Percentiles rank a stretch among this genome's conserved stretches.
Conservation (phyloP, 108 stramenopile species). For the Skeletonema grethae region DNA sequence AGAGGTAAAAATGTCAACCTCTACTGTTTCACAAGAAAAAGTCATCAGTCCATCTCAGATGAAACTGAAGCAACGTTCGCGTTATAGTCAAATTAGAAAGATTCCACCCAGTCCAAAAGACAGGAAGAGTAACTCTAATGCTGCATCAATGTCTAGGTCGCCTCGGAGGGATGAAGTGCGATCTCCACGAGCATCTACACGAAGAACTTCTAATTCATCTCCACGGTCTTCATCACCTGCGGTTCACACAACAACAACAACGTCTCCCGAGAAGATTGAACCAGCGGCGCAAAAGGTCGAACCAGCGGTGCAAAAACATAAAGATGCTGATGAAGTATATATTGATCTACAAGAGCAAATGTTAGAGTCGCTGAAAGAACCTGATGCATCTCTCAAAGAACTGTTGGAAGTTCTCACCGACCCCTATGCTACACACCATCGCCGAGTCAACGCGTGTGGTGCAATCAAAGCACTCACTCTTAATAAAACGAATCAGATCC, state of each 20-base stretch:
- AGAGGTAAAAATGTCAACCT: not conserved
- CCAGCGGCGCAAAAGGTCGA: not conserved
- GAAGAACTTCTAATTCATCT: not conserved
- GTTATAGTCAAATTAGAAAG: not conserved
- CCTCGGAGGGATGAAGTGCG: not conserved
- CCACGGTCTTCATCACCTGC: not conserved
- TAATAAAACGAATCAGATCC: constrained; percentile 36
- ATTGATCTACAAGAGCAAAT: constrained; percentile 5
- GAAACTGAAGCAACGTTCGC: constrained; percentile 4
- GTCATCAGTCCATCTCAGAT: constrained; percentile 14
- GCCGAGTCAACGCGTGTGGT: constrained; percentile 49
- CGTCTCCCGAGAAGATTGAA: not conserved
- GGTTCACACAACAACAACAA: not conserved
- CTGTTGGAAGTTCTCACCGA: constrained; percentile 35
- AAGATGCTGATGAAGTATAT: not conserved
- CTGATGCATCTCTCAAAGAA: constrained; percentile 31
- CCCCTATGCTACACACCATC: constrained; percentile 26
- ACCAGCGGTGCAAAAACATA: not conserved
- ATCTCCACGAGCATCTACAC: constrained; percentile 3
- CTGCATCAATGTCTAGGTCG: not conserved
- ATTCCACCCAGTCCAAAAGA: not conserved
- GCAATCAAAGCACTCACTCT: constrained; percentile 45
- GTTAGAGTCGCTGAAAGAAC: constrained; percentile 21
- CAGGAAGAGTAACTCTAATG: not conserved
- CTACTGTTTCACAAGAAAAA: constrained; percentile 7